Percentiles rank a stretch among this genome's conserved stretches.
These are phyloP conservation scores for Citrus australasica DNA, from an alignment of 345 rosid genomes.

Conservation along the genomic window DNA sequence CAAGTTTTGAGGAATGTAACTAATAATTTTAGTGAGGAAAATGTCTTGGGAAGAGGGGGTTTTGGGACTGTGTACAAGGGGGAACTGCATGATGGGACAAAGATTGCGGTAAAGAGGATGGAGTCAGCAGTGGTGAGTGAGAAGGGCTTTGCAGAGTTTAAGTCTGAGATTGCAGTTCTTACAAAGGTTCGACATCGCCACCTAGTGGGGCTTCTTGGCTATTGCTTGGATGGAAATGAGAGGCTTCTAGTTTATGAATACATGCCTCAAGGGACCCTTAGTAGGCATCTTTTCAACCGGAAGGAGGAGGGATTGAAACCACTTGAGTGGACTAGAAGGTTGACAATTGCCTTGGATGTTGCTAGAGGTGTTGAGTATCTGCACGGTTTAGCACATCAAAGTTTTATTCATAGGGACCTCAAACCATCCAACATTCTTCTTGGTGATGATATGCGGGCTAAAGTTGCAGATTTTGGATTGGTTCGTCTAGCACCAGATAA, in stretches of 20 bases:
- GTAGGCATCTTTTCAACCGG: constrained; percentile 33
- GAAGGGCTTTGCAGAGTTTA: constrained; percentile 37
- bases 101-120: constrained; percentile 46
- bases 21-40: constrained; percentile 15
- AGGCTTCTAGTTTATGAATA: constrained; percentile 20
- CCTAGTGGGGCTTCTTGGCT: constrained; percentile 40
- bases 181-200: constrained; percentile 43
- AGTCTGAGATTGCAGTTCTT: constrained; percentile 43
- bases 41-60: constrained; percentile 18
- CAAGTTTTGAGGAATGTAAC: constrained; percentile 36
- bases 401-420: constrained; percentile 24
- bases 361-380: constrained; percentile 48
- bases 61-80: constrained; percentile 21
- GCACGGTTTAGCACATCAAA: constrained; percentile 41
- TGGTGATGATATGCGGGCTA: constrained; percentile 46
- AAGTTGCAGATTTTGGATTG: constrained; percentile 44
- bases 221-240: constrained; percentile 28
- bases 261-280: constrained; percentile 26
- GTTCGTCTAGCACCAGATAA: constrained; percentile 43
- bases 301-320: constrained; percentile 28
- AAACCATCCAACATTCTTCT: constrained; percentile 49
- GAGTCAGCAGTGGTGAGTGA: constrained; percentile 30
- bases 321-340: constrained; percentile 40
- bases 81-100: constrained; percentile 36
- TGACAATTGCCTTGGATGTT: constrained; percentile 41